phyloP scores from a whole-genome alignment of 2,329 filamentous ascomycete species.

The Colletotrichum salicis region DNA sequence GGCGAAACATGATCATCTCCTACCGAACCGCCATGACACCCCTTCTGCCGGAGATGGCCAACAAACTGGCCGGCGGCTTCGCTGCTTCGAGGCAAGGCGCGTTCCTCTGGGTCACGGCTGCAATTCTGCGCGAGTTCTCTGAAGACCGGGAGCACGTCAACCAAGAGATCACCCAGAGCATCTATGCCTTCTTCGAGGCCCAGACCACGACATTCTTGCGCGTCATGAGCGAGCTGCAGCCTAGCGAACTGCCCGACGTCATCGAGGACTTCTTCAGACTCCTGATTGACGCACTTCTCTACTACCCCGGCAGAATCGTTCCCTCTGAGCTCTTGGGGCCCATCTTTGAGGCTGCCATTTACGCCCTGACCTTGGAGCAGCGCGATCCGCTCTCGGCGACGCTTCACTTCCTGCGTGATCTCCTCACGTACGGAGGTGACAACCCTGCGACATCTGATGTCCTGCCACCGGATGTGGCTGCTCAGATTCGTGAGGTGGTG shows the following conservation, averaged over 20 bases:
- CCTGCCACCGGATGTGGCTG: slow-evolving; percentile 67
- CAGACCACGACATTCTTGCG: slow-evolving; percentile 91
- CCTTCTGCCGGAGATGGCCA: slow-evolving; percentile 84
- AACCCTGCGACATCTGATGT: slow-evolving; percentile 73
- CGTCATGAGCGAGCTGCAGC: slow-evolving; percentile 85
- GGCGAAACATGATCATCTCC: slow-evolving; percentile 96
- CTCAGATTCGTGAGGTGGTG: slow-evolving; percentile 78
- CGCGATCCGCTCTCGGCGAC: slow-evolving; percentile 91
- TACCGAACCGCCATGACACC: slow-evolving; percentile 91
- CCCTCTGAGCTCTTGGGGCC: slow-evolving; percentile 81
- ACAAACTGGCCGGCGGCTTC: slow-evolving; percentile 89
- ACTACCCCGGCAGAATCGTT: slow-evolving; percentile 87
- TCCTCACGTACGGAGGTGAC: slow-evolving; percentile 87
- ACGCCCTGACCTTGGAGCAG: slow-evolving; percentile 88
- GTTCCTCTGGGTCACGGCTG: slow-evolving; percentile 98
- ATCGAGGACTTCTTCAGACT: slow-evolving; percentile 98
- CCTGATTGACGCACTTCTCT: slow-evolving; percentile 89
- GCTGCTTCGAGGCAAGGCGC: slow-evolving; percentile 88
- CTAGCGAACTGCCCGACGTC: slow-evolving; percentile 79
- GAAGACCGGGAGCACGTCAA: slow-evolving; percentile 89
- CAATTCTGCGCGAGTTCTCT: slow-evolving; percentile 94
- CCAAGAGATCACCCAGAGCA: slow-evolving; percentile 81
- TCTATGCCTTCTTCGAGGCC: slow-evolving; percentile 94
- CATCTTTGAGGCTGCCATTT: slow-evolving; percentile 88
- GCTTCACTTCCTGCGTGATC: slow-evolving; percentile 90